These are phyloP conservation scores for Saccharomycopsis oosterbeekiorum DNA, from an alignment of 805 yeast species.

Conservation along the genomic window DNA sequence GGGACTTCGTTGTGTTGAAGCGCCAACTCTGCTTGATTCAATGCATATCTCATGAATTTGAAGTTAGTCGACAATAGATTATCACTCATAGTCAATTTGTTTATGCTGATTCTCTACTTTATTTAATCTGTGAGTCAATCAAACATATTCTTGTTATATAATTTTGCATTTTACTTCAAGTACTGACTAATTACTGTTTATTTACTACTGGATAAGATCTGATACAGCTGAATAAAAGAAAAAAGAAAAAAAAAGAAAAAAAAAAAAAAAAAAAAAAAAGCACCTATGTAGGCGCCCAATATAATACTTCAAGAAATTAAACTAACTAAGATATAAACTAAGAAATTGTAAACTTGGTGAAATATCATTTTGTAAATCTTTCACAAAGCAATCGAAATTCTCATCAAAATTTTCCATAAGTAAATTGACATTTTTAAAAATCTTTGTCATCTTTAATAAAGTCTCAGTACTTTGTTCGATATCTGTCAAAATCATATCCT, in stretches of 20 bases:
- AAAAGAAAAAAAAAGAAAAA: neutral
- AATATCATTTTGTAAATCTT: slow-evolving; percentile 45
- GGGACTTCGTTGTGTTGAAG: slow-evolving; percentile 68
- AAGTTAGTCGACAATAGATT: slow-evolving; percentile 20
- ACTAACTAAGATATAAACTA: slow-evolving; percentile 28
- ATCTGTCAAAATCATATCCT: neutral
- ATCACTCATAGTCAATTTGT: neutral
- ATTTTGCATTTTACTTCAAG: too few species aligned
- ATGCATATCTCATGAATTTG: slow-evolving; percentile 41
- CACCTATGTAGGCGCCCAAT: neutral
- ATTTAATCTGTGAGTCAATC: too few species aligned
- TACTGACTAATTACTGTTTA: too few species aligned
- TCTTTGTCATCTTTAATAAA: neutral
- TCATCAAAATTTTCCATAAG: slow-evolving; percentile 34
- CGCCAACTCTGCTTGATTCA: slow-evolving; percentile 53
- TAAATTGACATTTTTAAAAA: slow-evolving; percentile 20
- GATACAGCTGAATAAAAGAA: neutral
- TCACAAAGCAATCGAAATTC: slow-evolving; percentile 33
- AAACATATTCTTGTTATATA: neutral
- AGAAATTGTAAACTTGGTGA: slow-evolving; percentile 39
- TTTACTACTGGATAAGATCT: too few species aligned
- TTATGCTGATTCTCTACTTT: neutral
- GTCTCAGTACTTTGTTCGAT: neutral
- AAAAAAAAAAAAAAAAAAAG: neutral
- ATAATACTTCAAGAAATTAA: neutral